Base-by-base conservation (phyloP, 169 alveolate species). In the Plasmodium yoelii region DNA sequence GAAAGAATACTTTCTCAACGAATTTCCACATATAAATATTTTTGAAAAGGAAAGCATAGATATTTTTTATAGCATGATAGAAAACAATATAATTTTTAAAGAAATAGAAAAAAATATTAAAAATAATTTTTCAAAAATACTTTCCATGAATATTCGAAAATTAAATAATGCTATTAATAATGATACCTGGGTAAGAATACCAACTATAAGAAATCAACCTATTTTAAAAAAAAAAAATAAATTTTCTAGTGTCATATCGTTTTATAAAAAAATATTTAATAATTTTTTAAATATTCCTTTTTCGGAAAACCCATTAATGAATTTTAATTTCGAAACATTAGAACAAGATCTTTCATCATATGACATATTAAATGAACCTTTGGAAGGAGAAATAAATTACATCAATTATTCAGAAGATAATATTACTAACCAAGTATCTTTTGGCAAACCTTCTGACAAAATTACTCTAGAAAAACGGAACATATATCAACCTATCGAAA, bases 41-140 rank as follows among this genome's bases (percentile, higher is more conserved):
- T 53, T 59, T 55, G 56, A 46, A 67, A 18, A 65, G 47, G 84
- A 67, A 4, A 82, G 28, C 10, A 53, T 49, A n/a, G 19, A 26
- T 56, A 28, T 28, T 64, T 73, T 73, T 46, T 24, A 73, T 53
- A 61, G 46, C 18, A n/a, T 65, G 15, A 34, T 82, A 34, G 56
- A 82, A 67, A 55, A 46, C 56, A 39, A 46, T 46, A 46, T 15
- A 19, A 82, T 82, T 53, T 82, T 55, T 67, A 53, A 53, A 65
- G 84, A 82, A 67, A 56, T 82, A 61, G 90, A 82, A 67, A 82
- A 56, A 28, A 82, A 82, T 55, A 55, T 82, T 67, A 82, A 67
- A 82, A 61, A 56, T 67, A 47, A 82, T 65, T 22, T 82, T 9
- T 63, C 46, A 13, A 70, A 55, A 8, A 44, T 47, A 15, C 68